Evolutionary conservation across 1,139 yeast species (phyloP), one percentile per base, ranked within the genome.

Genomic region (Candida anutae): DNA sequence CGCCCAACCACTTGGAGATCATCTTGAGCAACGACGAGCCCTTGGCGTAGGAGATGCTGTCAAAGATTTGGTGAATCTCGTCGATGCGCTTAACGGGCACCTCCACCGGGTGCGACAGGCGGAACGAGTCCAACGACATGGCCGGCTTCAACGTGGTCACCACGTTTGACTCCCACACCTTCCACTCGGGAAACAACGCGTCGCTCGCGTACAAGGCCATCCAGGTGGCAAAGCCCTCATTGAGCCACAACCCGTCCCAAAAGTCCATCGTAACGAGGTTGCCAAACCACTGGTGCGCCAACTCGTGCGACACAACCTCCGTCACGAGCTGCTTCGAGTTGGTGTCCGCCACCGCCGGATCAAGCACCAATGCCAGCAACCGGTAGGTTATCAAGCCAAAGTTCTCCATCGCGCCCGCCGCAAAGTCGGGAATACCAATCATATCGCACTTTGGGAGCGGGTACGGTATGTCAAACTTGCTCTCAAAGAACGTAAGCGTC

Each of bases 161-260:
- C n/a, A 71, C 74, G 41, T 69, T 72, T 5, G 60, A 62, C 35
- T 66, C 63, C 58, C 73, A 73, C 13, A 69, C 67, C 38, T 70
- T 65, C 78, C 78, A 73, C 28, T 72, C 77, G 13, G 77, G 77
- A 43, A 61, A 62, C 36, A 70, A 57, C 23, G 62, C 39, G 42
- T 72, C 73, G 34, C 83, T 74, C 3, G 93, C 82, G 47, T 75
- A 70, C 80, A 87, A 82, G 4, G 90, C 81, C 72, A 83, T 71
- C 68, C 74, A 72, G 11, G 79, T 73, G 11, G 79, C 79, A 49
- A 73, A 73, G 11, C 78, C 77, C 50, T 73, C 79, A 40, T 73
- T 73, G 34, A 73, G 60, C 78, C 78, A 73, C 38, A 73, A 57
- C 33, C 72, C 78, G 34, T 74, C 75, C 79, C 79, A 73, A 66